phyloP scores from a whole-genome alignment of 306 rosid species.

The Fagus sylvatica region DNA sequence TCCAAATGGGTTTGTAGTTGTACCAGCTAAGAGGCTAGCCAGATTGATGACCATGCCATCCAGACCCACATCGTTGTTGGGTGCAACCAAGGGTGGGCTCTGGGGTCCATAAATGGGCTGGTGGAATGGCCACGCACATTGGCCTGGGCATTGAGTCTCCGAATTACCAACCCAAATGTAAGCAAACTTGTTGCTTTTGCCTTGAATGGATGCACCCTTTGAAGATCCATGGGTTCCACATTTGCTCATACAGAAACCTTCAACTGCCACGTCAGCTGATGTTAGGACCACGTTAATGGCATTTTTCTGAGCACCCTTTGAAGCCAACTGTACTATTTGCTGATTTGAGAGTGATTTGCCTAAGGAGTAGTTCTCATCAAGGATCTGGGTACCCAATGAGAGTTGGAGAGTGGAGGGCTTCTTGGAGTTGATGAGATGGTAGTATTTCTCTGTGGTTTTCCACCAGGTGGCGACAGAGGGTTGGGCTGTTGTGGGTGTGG shows the following conservation, averaged over 20 bases:
- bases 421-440: slow-evolving; percentile 24
- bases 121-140: slow-evolving; percentile 74
- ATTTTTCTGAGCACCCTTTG: slow-evolving; percentile 33
- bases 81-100: slow-evolving; percentile 48
- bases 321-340: slow-evolving; percentile 42
- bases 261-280: slow-evolving; percentile 45
- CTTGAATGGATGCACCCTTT: not conserved
- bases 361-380: slow-evolving; percentile 27
- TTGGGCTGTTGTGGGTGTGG: slow-evolving; percentile 20
- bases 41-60: slow-evolving; percentile 63
- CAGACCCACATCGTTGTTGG: slow-evolving; percentile 71
- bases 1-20: slow-evolving; percentile 61
- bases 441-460: slow-evolving; percentile 43
- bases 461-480: slow-evolving; percentile 65
- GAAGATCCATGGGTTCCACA: slow-evolving; percentile 60
- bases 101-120: slow-evolving; percentile 64
- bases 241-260: slow-evolving; percentile 55
- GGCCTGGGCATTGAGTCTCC: slow-evolving; percentile 61
- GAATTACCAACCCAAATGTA: slow-evolving; percentile 78
- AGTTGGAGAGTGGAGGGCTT: slow-evolving; percentile 13
- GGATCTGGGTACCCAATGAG: slow-evolving; percentile 28
- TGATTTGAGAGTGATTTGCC: slow-evolving; percentile 54
- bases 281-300: slow-evolving; percentile 59
- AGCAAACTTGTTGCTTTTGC: slow-evolving; percentile 33
- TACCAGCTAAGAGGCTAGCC: slow-evolving; percentile 58